Base-by-base conservation (phyloP, 768 basidiomycete species). In the Leucocoprinus sp. region DNA sequence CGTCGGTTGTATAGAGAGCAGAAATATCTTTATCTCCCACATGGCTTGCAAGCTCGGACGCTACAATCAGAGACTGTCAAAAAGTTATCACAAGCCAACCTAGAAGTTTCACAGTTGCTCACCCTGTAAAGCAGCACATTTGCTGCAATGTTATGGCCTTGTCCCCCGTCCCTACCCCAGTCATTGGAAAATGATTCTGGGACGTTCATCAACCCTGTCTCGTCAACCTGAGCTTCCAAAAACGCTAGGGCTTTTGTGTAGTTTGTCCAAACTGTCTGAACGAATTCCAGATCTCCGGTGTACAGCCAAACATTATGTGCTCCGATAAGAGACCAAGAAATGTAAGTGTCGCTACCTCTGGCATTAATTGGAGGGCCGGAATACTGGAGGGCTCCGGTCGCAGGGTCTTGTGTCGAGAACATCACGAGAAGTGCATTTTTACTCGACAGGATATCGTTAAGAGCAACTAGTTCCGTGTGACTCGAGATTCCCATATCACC, bases 81-180 rank as follows among this genome's bases (percentile, higher is more conserved):
- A 27, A 18, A 22, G n/a, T 12, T 5, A 18, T 37, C 5, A 40
- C 8, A 21, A 15, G 17, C 11, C 18, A 4, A 2, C 18, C 18
- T 27, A n/a, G n/a, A n/a, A n/a, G n/a, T n/a, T n/a, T n/a, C n/a
- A n/a, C n/a, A n/a, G n/a, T n/a, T n/a, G n/a, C n/a, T n/a, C n/a
- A n/a, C n/a, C n/a, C n/a, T n/a, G n/a, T n/a, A n/a, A n/a, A n/a
- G n/a, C n/a, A n/a, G n/a, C 9, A 71, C 71, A 45, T 74, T 75
- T 15, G 65, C 69, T 22, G 68, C 73, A 18, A 70, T 65, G 49
- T 72, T 75, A 46, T 67, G 62, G 9, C 72, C 72, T 15, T 70
- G 64, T 4, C 69, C 68, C 19, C 66, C 66, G 9, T 67, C 64
- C 21, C 73, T 55, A 9, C 69, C 74, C 73, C 73, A 76, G 50